phyloP scores from a whole-genome alignment of 2,329 filamentous ascomycete genomes.

The Claviceps quebecensis region DNA sequence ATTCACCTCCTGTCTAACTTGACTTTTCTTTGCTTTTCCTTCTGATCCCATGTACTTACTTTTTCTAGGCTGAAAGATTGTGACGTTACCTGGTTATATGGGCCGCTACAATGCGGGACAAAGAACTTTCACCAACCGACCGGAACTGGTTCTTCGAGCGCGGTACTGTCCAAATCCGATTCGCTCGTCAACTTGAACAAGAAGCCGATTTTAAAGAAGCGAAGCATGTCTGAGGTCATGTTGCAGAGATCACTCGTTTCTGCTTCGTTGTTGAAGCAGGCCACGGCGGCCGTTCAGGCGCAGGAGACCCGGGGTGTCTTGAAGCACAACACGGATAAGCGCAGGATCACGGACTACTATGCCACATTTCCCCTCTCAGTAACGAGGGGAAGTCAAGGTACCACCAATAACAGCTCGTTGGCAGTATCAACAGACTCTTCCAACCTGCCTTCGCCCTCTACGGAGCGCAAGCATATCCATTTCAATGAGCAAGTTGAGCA shows the following conservation, averaged over 20 bases:
- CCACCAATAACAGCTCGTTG: conserved; percentile 38
- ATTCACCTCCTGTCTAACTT: neutral
- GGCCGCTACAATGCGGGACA: conserved; percentile 66
- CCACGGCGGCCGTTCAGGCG: conserved; percentile 71
- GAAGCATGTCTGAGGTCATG: conserved; percentile 92
- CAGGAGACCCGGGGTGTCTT: conserved; percentile 48
- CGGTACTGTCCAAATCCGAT: conserved; percentile 35
- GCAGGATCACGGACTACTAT: conserved; percentile 55
- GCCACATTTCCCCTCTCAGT: conserved; percentile 50
- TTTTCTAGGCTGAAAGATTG: conserved; percentile 79
- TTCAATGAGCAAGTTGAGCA: conserved; percentile 95
- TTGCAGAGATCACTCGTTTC: conserved; percentile 77
- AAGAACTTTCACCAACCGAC: conserved; percentile 37
- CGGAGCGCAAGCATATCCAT: conserved; percentile 74
- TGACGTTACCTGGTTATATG: conserved; percentile 96
- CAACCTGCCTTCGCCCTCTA: conserved; percentile 46
- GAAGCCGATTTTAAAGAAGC: conserved; percentile 92
- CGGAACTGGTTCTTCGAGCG: conserved; percentile 26
- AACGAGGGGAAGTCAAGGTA: conserved; percentile 43
- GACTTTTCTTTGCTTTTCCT: conserved; percentile 14
- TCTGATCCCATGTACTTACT: neutral
- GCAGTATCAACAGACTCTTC: conserved; percentile 58
- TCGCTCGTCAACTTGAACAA: conserved; percentile 55
- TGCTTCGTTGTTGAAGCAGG: conserved; percentile 80
- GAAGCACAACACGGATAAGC: conserved; percentile 44